Evolutionary conservation across 2,329 filamentous ascomycete genomes (phyloP).

Genomic region (Epichloe baconii): DNA sequence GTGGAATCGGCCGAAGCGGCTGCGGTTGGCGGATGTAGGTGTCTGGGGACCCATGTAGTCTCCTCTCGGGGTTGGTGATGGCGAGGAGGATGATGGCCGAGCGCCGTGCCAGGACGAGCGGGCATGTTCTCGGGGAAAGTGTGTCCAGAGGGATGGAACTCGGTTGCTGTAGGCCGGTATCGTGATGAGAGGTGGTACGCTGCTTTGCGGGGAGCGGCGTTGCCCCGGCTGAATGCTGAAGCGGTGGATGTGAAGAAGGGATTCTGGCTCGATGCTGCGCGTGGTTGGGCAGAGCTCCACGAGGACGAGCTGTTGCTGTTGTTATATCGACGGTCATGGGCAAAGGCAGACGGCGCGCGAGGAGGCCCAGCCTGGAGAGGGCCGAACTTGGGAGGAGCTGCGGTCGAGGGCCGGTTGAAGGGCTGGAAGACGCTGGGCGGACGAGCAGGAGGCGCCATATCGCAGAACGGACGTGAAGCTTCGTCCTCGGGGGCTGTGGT

Average conservation of each 20-base stretch:
- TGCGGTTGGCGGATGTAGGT: conserved; percentile 13
- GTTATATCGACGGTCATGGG: conserved; percentile 13
- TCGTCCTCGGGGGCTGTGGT: not conserved
- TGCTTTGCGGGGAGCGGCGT: not conserved
- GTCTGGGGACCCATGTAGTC: conserved; percentile 19
- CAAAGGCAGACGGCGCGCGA: conserved; percentile 14
- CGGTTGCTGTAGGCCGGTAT: conserved; percentile 21
- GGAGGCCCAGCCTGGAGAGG: conserved; percentile 17
- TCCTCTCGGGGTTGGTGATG: conserved; percentile 6
- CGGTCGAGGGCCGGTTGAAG: conserved; percentile 8
- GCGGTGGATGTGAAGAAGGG: not conserved
- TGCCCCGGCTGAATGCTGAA: conserved; percentile 8
- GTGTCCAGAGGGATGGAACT: conserved; percentile 16
- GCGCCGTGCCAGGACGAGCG: conserved; percentile 10
- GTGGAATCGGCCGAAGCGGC: conserved; percentile 18
- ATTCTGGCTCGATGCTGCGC: not conserved
- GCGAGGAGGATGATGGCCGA: conserved; percentile 4
- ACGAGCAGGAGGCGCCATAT: conserved; percentile 8
- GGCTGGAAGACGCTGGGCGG: conserved; percentile 16
- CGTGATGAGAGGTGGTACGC: conserved; percentile 5
- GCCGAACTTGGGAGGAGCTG: conserved; percentile 18
- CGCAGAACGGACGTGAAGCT: not conserved
- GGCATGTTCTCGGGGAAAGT: not conserved
- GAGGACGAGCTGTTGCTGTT: not conserved
- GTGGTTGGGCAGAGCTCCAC: conserved; percentile 13